A percentile compares a stretch with the other conserved stretches of the same genome.
Evolutionary conservation across 1,284 basidiomycete species (phyloP).

Genomic region (Apiotrichum sp.): DNA sequence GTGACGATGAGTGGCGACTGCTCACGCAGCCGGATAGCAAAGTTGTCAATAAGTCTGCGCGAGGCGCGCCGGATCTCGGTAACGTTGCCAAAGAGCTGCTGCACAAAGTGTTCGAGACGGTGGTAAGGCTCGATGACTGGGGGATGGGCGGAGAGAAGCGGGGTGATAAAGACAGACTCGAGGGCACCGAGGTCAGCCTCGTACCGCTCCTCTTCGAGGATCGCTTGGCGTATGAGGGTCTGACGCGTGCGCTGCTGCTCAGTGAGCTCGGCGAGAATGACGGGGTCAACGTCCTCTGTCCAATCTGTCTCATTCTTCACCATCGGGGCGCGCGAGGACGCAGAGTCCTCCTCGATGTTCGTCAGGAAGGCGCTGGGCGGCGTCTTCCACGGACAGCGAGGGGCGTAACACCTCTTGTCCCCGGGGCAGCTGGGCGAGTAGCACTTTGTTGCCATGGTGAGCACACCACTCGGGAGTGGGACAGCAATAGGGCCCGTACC

Average conservation of each 20-base stretch:
- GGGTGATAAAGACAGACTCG: constrained; percentile 72
- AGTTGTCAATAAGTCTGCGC: constrained; percentile 68
- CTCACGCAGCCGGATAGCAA: constrained; percentile 83
- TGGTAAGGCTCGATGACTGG: constrained; percentile 59
- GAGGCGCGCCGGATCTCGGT: constrained; percentile 76
- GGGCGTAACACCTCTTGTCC: constrained; percentile 52
- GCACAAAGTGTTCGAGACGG: constrained; percentile 72
- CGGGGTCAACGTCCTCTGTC: constrained; percentile 62
- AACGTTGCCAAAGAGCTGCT: constrained; percentile 81
- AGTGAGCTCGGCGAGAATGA: constrained; percentile 63
- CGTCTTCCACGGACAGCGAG: constrained; percentile 65
- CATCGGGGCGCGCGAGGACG: neutral
- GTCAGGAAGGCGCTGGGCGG: constrained; percentile 30
- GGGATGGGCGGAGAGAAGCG: constrained; percentile 63
- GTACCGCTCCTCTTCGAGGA: constrained; percentile 85
- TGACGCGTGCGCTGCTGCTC: constrained; percentile 78
- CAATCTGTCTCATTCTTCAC: constrained; percentile 51
- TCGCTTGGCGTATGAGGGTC: constrained; percentile 83
- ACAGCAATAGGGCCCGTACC: constrained; percentile 51
- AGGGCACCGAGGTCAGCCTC: constrained; percentile 80
- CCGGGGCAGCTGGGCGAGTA: constrained; percentile 54
- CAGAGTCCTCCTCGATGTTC: constrained; percentile 5
- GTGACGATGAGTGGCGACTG: constrained; percentile 73
- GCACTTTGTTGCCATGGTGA: constrained; percentile 60
- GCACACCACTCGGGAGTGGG: constrained; percentile 58